Percentiles rank a stretch among this genome's conserved stretches.
phyloP scores from a whole-genome alignment of 768 basidiomycete species.

The Trametes gibbosa region DNA sequence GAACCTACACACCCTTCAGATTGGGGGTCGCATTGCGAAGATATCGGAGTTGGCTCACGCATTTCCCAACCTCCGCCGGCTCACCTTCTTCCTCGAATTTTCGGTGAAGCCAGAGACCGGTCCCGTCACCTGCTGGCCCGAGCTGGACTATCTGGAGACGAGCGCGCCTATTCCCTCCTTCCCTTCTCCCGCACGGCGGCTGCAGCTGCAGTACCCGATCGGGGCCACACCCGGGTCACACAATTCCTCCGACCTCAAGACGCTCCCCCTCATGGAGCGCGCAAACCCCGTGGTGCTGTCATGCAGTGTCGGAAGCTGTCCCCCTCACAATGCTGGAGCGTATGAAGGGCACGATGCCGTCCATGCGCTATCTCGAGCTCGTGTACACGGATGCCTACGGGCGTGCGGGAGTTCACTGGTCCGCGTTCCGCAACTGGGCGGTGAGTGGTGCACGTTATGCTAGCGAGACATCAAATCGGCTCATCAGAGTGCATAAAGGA shows the following conservation, averaged over 20 bases:
- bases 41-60: constrained; percentile 18
- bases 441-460: constrained; percentile 5
- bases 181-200: constrained; percentile 16
- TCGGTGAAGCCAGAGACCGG: constrained; percentile 20
- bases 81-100: constrained; percentile 21
- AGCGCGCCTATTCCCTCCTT: constrained; percentile 19
- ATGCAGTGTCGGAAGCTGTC: constrained; percentile 11
- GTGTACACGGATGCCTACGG: constrained; percentile 14
- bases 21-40: constrained; percentile 20
- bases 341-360: constrained; percentile 15
- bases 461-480: background rate
- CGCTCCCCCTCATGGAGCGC: constrained; percentile 15
- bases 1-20: constrained; percentile 20
- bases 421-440: constrained; percentile 14
- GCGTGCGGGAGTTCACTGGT: background rate
- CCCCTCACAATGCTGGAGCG: constrained; percentile 14
- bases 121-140: constrained; percentile 15
- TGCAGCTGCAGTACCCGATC: constrained; percentile 17
- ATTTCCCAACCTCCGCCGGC: constrained; percentile 20
- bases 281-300: constrained; percentile 18
- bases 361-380: constrained; percentile 20
- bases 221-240: constrained; percentile 3
- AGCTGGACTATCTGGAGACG: constrained; percentile 21
- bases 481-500: constrained; percentile 6
- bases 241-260: constrained; percentile 11